Percentiles rank a stretch among this genome's conserved stretches.
phyloP scores from a whole-genome alignment of 345 rosid genomes.

The Atalantia buxifolia region DNA sequence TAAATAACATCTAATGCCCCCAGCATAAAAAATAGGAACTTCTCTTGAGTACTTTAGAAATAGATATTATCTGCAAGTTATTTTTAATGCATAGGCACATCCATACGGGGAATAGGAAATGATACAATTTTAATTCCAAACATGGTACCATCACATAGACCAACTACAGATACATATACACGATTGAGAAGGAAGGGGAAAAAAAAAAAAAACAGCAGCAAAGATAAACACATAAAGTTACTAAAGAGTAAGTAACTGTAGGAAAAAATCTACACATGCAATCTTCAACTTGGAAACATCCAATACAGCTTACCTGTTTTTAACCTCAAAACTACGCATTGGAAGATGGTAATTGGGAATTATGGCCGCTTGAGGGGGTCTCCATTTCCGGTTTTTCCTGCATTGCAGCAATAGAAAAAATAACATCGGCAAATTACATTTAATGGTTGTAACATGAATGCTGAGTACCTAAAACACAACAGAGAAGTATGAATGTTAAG shows the following conservation, averaged over 20 bases:
- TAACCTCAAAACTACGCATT: slow-evolving; percentile 71
- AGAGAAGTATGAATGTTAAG: no score
- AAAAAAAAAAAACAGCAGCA: background rate
- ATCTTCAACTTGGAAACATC: background rate
- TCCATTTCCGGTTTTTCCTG: slow-evolving; percentile 51
- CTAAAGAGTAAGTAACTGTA: background rate
- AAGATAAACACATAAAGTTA: background rate
- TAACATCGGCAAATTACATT: background rate
- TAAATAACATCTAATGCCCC: background rate
- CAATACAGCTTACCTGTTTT: slow-evolving; percentile 45
- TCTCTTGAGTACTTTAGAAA: no score
- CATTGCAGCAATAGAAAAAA: slow-evolving; percentile 1
- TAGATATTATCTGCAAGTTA: background rate
- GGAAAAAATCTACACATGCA: background rate
- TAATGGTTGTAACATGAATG: no score
- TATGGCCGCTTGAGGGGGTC: slow-evolving; percentile 60
- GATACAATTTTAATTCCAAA: background rate
- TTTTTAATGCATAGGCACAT: background rate
- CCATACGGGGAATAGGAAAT: background rate
- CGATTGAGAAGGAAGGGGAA: background rate
- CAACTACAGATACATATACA: background rate
- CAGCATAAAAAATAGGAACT: background rate
- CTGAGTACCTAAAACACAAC: no score
- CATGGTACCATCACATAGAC: background rate
- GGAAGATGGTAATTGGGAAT: slow-evolving; percentile 71